Evolutionary conservation across 768 basidiomycete species (phyloP).

Genomic region (Phlebiopsis gigantea): DNA sequence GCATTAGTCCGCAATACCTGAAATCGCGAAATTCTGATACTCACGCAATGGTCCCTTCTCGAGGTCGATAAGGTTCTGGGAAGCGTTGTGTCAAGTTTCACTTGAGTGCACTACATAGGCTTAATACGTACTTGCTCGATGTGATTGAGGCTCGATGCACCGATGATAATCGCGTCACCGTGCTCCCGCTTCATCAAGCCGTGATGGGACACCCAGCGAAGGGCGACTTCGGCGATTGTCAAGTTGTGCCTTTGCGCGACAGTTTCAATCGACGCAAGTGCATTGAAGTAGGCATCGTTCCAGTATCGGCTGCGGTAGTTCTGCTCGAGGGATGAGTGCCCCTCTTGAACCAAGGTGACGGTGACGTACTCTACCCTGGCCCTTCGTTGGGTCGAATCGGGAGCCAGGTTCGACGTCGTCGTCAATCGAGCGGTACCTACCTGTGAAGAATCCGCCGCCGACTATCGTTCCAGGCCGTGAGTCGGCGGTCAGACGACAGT

Average conservation of each 20-base stretch:
- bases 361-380: slow-evolving; percentile 43
- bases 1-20: background rate
- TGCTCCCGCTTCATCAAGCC: slow-evolving; percentile 40
- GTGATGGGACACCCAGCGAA: slow-evolving; percentile 47
- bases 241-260: slow-evolving; percentile 26
- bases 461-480: slow-evolving; percentile 20
- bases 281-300: slow-evolving; percentile 27
- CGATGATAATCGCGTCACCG: slow-evolving; percentile 53
- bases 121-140: slow-evolving; percentile 35
- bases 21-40: slow-evolving; percentile 9
- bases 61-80: slow-evolving; percentile 42
- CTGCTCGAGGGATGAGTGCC: slow-evolving; percentile 3
- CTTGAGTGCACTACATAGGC: background rate
- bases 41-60: slow-evolving; percentile 54
- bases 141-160: slow-evolving; percentile 54
- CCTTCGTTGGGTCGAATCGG: slow-evolving; percentile 45
- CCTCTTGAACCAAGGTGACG: background rate
- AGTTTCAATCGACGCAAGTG: slow-evolving; percentile 27
- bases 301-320: slow-evolving; percentile 38
- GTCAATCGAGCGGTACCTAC: slow-evolving; percentile 29
- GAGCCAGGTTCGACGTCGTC: slow-evolving; percentile 44
- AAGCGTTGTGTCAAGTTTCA: background rate
- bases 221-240: slow-evolving; percentile 19
- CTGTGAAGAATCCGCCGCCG: slow-evolving; percentile 37
- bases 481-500: background rate